Conservation (phyloP, 2,329 filamentous ascomycete genomes). For the Chalara sp. region DNA sequence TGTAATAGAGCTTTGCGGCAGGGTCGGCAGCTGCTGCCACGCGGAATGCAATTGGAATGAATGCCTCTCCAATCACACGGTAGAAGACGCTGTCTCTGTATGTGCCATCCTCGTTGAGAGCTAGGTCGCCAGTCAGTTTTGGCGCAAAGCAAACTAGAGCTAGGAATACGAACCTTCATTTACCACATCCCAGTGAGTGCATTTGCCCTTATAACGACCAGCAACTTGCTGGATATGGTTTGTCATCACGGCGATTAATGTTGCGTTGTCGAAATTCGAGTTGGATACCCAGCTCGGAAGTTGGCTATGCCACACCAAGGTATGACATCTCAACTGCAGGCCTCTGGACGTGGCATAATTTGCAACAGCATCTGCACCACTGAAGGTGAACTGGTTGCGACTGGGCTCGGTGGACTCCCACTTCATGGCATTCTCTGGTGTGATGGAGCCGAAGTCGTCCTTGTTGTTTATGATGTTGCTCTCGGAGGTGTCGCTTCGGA, state of each 20-base stretch:
- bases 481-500: conserved; percentile 44
- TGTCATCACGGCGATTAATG: conserved; percentile 47
- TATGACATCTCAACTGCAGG: conserved; percentile 57
- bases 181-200: conserved; percentile 59
- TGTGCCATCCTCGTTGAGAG: conserved; percentile 49
- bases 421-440: conserved; percentile 55
- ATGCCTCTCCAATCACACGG: conserved; percentile 46
- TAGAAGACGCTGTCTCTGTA: conserved; percentile 48
- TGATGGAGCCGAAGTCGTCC: conserved; percentile 57
- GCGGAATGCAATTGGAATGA: conserved; percentile 50
- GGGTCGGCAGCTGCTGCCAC: conserved; percentile 48
- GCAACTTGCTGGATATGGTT: conserved; percentile 54
- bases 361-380: conserved; percentile 46
- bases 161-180: too few relatives aligned
- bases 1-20: conserved; percentile 53
- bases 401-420: conserved; percentile 57
- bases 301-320: conserved; percentile 44
- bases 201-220: conserved; percentile 50
- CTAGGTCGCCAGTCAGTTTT: too few relatives aligned
- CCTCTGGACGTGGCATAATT: conserved; percentile 40
- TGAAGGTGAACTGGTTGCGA: conserved; percentile 50
- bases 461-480: conserved; percentile 45
- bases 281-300: conserved; percentile 40
- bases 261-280: conserved; percentile 46
- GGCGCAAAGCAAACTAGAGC: too few relatives aligned